Evolutionary conservation across 2,329 filamentous ascomycete species (phyloP).

Genomic region (Aureobasidium zeae): DNA sequence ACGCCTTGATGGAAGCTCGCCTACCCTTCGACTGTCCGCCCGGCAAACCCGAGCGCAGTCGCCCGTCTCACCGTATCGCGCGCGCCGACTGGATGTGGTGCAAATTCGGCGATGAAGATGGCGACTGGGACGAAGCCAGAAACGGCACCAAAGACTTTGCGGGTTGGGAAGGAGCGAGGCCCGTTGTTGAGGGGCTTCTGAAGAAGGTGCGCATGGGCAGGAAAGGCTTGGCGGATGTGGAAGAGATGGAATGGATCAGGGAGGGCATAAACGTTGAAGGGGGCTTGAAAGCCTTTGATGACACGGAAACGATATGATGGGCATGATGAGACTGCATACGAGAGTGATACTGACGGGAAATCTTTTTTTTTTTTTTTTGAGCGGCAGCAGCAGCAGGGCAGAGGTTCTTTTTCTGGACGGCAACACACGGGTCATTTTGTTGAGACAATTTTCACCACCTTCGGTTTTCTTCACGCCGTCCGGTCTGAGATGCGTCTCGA

Average conservation of each 20-base stretch:
- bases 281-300: conserved; percentile 25
- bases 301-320: neutral
- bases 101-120: conserved; percentile 71
- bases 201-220: conserved; percentile 69
- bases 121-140: conserved; percentile 82
- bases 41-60: conserved; percentile 60
- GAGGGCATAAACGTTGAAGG: conserved; percentile 60
- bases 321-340: no score
- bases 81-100: conserved; percentile 94
- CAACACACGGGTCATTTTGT: no score
- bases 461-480: no score
- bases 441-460: no score
- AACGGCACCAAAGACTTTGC: conserved; percentile 49
- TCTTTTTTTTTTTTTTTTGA: no score
- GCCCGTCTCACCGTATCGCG: conserved; percentile 85
- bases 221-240: conserved; percentile 66
- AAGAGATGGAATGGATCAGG: conserved; percentile 64
- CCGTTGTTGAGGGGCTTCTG: conserved; percentile 73
- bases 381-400: no score
- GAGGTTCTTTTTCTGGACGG: no score
- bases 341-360: no score
- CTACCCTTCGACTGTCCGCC: conserved; percentile 88
- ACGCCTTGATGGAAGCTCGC: conserved; percentile 85
- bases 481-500: no score
- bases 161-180: conserved; percentile 62